Conservation (phyloP, 805 yeast genomes). For the Saturnispora saitoi region DNA sequence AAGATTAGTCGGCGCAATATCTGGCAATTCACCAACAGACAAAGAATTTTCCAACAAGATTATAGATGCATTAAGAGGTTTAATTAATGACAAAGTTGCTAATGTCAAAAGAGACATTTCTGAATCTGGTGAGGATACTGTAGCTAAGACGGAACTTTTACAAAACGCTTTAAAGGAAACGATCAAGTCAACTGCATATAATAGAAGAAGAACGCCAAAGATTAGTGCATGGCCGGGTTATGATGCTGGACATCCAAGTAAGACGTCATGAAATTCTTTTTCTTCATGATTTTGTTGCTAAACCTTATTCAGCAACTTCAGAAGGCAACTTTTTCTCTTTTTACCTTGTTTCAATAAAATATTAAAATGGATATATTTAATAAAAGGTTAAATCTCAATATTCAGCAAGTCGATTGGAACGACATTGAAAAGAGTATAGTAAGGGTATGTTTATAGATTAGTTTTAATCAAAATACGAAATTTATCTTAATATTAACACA, state of each 20-base stretch:
- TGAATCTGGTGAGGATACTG: constrained; percentile 10
- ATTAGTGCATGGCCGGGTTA: constrained; percentile 56
- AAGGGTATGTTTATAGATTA: constrained; percentile 16
- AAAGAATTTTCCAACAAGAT: constrained; percentile 39
- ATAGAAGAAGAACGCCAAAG: constrained; percentile 2
- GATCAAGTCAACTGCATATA: neutral
- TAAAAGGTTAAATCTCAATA: constrained; percentile 12
- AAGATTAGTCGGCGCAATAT: constrained; percentile 35
- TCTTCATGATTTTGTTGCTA: neutral
- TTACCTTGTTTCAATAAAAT: neutral
- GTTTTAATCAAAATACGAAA: neutral
- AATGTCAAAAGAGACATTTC: constrained; percentile 10
- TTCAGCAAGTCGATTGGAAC: constrained; percentile 22
- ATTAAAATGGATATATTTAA: constrained; percentile 4
- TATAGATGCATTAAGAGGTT: constrained; percentile 24
- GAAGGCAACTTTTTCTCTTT: neutral
- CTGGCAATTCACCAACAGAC: constrained; percentile 44
- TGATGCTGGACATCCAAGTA: constrained; percentile 53
- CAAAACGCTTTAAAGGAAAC: constrained; percentile 15
- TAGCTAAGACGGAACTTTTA: constrained; percentile 4
- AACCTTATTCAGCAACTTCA: too few species aligned
- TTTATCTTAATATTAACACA: neutral
- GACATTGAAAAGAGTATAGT: constrained; percentile 20
- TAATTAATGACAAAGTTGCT: constrained; percentile 24
- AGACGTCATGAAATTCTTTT: neutral